phyloP scores from a whole-genome alignment of 2,329 filamentous ascomycete species.

The Geoglossum cookeanum region DNA sequence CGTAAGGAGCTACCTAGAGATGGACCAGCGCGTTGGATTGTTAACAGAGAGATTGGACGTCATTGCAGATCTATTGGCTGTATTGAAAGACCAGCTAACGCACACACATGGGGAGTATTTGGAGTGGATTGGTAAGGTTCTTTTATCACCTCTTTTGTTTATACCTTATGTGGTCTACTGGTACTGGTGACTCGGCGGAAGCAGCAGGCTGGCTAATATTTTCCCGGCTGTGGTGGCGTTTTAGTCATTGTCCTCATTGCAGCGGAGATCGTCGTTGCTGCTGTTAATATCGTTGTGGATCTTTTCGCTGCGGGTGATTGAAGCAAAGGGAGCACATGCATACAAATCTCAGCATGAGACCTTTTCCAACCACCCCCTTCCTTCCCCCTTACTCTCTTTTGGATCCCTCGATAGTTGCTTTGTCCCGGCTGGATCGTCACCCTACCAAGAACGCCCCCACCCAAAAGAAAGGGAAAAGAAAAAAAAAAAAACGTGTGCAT shows the following conservation, averaged over 20 bases:
- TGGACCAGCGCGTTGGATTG: conserved; percentile 84
- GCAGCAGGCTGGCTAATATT: conserved; percentile 7
- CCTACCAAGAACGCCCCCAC: no score
- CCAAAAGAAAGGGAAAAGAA: no score
- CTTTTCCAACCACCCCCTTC: no score
- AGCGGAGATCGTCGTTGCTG: conserved; percentile 82
- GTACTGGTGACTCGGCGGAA: neutral
- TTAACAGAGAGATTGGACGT: conserved; percentile 82
- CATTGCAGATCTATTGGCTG: conserved; percentile 79
- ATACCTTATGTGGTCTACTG: neutral
- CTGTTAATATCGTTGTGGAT: conserved; percentile 89
- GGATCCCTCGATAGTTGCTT: no score
- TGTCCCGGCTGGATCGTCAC: no score
- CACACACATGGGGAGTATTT: conserved; percentile 81
- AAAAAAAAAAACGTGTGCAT: no score
- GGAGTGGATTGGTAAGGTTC: conserved; percentile 67
- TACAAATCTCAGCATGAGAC: no score
- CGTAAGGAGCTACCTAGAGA: conserved; percentile 87
- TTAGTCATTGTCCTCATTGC: conserved; percentile 87
- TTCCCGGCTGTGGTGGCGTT: neutral
- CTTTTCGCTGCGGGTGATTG: conserved; percentile 43
- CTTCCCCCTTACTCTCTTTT: no score
- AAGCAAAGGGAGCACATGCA: neutral
- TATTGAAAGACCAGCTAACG: conserved; percentile 87
- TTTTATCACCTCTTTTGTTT: conserved; percentile 4